phyloP scores from a whole-genome alignment of 2,329 filamentous ascomycete genomes.

The Blumeriella jaapii region DNA sequence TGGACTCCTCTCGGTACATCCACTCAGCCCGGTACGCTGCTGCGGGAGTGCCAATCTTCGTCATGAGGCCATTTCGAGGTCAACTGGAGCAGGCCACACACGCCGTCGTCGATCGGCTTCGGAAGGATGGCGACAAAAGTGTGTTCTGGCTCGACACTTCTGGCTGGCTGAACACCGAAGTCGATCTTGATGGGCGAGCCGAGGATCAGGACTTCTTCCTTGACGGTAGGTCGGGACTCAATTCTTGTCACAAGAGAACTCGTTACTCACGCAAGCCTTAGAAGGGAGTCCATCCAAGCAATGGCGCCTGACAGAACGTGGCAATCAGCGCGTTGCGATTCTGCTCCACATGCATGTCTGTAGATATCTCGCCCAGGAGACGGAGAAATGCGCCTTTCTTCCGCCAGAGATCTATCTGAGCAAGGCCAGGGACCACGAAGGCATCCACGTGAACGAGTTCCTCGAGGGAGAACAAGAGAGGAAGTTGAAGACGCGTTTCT shows the following conservation, averaged over 20 bases:
- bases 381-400: constrained; percentile 27
- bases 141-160: constrained; percentile 32
- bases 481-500: constrained; percentile 13
- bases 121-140: constrained; percentile 27
- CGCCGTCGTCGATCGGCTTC: constrained; percentile 26
- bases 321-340: constrained; percentile 28
- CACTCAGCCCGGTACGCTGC: constrained; percentile 14
- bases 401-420: constrained; percentile 23
- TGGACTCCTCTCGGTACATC: constrained; percentile 7
- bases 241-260: background rate
- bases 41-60: constrained; percentile 27
- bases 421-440: constrained; percentile 12
- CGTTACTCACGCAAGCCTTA: background rate
- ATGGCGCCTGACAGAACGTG: constrained; percentile 26
- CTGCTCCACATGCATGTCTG: constrained; percentile 29
- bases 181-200: constrained; percentile 14
- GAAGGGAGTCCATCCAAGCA: constrained; percentile 18
- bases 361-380: constrained; percentile 26
- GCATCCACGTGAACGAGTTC: constrained; percentile 13
- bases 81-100: constrained; percentile 27
- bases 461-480: constrained; percentile 16
- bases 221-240: constrained; percentile 13
- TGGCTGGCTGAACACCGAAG: constrained; percentile 28
- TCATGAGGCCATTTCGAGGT: constrained; percentile 29
- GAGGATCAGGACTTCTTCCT: constrained; percentile 25